A percentile compares a stretch with the other conserved stretches of the same genome.
These are phyloP conservation scores for Exserohilum turcica DNA, from an alignment of 2,329 filamentous ascomycete species.

Conservation along the genomic window DNA sequence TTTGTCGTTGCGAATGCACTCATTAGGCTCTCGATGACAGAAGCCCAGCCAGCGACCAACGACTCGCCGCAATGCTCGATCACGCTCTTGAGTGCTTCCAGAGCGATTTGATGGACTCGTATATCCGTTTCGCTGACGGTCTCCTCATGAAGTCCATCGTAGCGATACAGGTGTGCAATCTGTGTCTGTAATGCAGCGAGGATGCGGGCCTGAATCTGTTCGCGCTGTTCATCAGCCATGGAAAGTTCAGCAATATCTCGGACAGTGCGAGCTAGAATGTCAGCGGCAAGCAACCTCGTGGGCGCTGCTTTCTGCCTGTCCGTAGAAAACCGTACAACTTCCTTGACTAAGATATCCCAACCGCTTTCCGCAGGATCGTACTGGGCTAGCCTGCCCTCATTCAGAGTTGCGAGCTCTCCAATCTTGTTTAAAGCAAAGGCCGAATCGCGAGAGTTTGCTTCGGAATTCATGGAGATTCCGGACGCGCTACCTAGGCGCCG, in stretches of 20 bases:
- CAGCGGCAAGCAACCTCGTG: conserved; percentile 56
- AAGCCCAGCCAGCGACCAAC: conserved; percentile 80
- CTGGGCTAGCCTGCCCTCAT: conserved; percentile 66
- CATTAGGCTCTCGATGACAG: conserved; percentile 82
- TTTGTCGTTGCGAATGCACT: conserved; percentile 66
- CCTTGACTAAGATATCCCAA: conserved; percentile 70
- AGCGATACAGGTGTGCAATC: conserved; percentile 61
- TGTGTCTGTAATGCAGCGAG: conserved; percentile 69
- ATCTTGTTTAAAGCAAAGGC: conserved; percentile 57
- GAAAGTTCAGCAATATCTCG: conserved; percentile 58
- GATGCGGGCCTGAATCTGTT: conserved; percentile 71
- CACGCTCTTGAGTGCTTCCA: conserved; percentile 80
- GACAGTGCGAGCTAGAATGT: conserved; percentile 56
- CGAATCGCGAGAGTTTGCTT: conserved; percentile 51
- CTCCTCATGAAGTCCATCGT: conserved; percentile 58
- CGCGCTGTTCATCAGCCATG: conserved; percentile 50
- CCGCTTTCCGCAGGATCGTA: conserved; percentile 71
- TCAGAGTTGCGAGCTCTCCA: conserved; percentile 52
- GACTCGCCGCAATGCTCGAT: conserved; percentile 88
- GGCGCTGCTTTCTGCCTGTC: conserved; percentile 47
- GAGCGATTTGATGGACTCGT: conserved; percentile 77
- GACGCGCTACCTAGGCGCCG: conserved; percentile 53
- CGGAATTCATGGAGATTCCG: conserved; percentile 47
- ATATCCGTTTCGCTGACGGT: conserved; percentile 68
- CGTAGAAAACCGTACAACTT: conserved; percentile 57